A percentile compares a stretch with the other conserved stretches of the same genome.
Evolutionary conservation across 2,329 filamentous ascomycete genomes (phyloP).

Genomic region (Colletotrichum musae): DNA sequence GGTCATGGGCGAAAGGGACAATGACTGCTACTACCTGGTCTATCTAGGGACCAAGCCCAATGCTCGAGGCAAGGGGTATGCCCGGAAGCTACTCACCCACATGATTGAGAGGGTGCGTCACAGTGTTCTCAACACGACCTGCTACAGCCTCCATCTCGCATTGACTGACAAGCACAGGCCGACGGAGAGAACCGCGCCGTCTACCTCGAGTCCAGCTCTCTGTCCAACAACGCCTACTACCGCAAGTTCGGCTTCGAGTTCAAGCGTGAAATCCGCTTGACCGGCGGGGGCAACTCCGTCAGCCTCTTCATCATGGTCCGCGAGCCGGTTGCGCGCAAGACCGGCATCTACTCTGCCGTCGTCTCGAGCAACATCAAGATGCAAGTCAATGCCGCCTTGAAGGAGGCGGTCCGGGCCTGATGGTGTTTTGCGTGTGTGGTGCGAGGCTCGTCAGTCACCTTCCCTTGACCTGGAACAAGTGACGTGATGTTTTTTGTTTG

Average conservation of each 20-base stretch:
- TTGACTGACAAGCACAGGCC: conserved; percentile 60
- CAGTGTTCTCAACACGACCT: neutral
- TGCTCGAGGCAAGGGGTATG: conserved; percentile 81
- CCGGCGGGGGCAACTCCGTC: conserved; percentile 71
- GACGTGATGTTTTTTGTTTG: conserved; percentile 5
- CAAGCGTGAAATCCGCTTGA: conserved; percentile 74
- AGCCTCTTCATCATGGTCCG: conserved; percentile 86
- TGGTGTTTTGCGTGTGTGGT: neutral
- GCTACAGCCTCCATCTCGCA: neutral
- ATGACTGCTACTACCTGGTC: conserved; percentile 84
- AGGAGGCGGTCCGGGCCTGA: conserved; percentile 37
- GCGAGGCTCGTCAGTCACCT: conserved; percentile 26
- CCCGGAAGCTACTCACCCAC: conserved; percentile 77
- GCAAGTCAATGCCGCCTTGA: conserved; percentile 50
- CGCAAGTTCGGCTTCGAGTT: conserved; percentile 80
- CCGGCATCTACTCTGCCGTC: conserved; percentile 46
- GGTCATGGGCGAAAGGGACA: conserved; percentile 76
- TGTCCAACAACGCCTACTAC: conserved; percentile 79
- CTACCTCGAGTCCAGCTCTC: conserved; percentile 85
- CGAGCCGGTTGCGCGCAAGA: conserved; percentile 67
- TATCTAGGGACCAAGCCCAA: conserved; percentile 84
- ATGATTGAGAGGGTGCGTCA: conserved; percentile 72
- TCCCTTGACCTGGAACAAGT: conserved; percentile 13
- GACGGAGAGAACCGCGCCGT: conserved; percentile 77
- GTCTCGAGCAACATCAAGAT: conserved; percentile 51